Conservation (phyloP, 129 eudicot genomes). For the Centella asiatica region DNA sequence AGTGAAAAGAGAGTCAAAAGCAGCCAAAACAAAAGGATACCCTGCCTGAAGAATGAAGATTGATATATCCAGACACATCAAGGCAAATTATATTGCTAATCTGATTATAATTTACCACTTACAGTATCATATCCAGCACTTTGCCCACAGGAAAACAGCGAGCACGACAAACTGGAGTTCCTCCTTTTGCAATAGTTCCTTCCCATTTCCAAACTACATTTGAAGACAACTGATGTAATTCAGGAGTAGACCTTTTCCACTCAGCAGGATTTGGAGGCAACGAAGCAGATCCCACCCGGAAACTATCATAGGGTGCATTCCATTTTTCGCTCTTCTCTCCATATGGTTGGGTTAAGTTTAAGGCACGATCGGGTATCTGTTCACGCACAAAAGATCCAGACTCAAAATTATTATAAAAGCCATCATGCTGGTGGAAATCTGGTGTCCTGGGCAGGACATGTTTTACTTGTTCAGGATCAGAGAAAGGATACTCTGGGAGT, state of each 20-base stretch:
- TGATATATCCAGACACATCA: neutral
- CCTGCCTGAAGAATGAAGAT: too few relatives aligned
- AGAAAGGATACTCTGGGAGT: slow-evolving; percentile 82
- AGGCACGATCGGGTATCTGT: slow-evolving; percentile 38
- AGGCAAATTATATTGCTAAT: neutral
- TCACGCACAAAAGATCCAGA: slow-evolving; percentile 36
- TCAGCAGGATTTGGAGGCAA: slow-evolving; percentile 37
- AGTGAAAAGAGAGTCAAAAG: too few relatives aligned
- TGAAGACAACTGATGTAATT: slow-evolving; percentile 33
- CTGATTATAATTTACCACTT: slow-evolving; percentile 28
- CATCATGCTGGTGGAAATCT: slow-evolving; percentile 33
- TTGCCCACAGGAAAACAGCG: slow-evolving; percentile 97
- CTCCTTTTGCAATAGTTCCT: slow-evolving; percentile 89
- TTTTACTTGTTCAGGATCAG: slow-evolving; percentile 48
- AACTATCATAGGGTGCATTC: slow-evolving; percentile 35
- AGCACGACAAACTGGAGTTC: slow-evolving; percentile 84
- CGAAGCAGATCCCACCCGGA: slow-evolving; percentile 30
- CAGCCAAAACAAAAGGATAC: too few relatives aligned
- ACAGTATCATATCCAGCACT: slow-evolving; percentile 67
- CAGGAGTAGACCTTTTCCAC: slow-evolving; percentile 51
- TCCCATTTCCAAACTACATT: slow-evolving; percentile 88
- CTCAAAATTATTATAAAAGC: slow-evolving; percentile 29
- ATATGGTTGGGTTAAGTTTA: slow-evolving; percentile 38
- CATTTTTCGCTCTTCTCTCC: slow-evolving; percentile 40
- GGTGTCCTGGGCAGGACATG: slow-evolving; percentile 28